Percentiles rank a stretch among this genome's conserved stretches.
These are phyloP conservation scores for Pisolithus tinctorius DNA, from an alignment of 768 basidiomycete species.

Conservation along the genomic window DNA sequence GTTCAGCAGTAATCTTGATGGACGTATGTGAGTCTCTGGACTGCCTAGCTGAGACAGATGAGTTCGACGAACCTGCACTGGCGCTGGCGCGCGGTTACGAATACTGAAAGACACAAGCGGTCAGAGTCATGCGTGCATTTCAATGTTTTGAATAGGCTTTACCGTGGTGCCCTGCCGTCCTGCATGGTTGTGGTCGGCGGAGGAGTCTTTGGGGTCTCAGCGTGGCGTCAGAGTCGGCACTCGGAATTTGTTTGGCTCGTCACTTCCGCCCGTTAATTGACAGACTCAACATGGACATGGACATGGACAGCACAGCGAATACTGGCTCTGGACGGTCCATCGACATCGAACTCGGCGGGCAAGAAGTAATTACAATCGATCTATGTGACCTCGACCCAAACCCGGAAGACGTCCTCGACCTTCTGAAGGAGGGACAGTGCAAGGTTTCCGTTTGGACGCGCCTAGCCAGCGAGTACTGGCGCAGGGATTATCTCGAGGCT, in stretches of 20 bases:
- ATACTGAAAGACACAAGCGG: constrained; percentile 45
- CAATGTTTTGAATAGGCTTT: constrained; percentile 6
- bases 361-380: constrained; percentile 87
- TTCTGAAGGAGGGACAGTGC: constrained; percentile 67
- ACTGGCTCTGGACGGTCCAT: constrained; percentile 32
- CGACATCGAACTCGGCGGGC: constrained; percentile 73
- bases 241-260: background rate
- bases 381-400: constrained; percentile 79
- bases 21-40: constrained; percentile 11
- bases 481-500: constrained; percentile 63
- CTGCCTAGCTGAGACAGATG: background rate
- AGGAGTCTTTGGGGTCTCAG: constrained; percentile 1
- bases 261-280: background rate
- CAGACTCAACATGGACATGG: background rate
- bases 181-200: constrained; percentile 41
- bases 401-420: constrained; percentile 66
- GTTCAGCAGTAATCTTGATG: constrained; percentile 91
- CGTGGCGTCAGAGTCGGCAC: background rate
- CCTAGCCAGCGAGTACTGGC: constrained; percentile 85
- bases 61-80: constrained; percentile 63
- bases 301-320: background rate
- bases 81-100: constrained; percentile 94
- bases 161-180: constrained; percentile 79
- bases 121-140: background rate
- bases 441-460: constrained; percentile 73